Evolutionary conservation across 768 basidiomycete genomes (phyloP).

Genomic region (Auricularia sp.): DNA sequence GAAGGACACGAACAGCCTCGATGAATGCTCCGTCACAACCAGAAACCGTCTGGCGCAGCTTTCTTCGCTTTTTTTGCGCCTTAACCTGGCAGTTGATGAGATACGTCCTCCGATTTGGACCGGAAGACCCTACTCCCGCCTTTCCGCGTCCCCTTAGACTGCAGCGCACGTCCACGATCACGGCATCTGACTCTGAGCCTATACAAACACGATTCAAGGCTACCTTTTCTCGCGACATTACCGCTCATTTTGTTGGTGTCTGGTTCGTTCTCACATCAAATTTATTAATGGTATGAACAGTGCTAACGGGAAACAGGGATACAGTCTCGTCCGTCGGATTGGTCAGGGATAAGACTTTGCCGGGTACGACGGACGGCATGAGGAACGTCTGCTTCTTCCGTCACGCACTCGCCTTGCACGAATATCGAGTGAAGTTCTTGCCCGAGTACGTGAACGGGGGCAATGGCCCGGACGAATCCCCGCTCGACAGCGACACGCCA

Average conservation of each 20-base stretch:
- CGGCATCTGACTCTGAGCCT: too few relatives aligned
- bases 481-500: background rate
- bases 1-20: too few relatives aligned
- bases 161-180: too few relatives aligned
- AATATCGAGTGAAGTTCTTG: background rate
- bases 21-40: too few relatives aligned
- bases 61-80: too few relatives aligned
- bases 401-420: background rate
- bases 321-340: background rate
- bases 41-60: too few relatives aligned
- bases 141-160: too few relatives aligned
- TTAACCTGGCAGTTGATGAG: too few relatives aligned
- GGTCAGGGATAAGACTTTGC: background rate
- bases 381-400: background rate
- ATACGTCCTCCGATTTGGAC: too few relatives aligned
- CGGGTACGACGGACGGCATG: background rate
- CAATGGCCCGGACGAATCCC: background rate
- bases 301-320: background rate
- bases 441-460: background rate
- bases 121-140: too few relatives aligned
- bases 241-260: constrained; percentile 34
- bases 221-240: constrained; percentile 25
- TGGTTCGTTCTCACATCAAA: constrained; percentile 21
- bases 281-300: background rate
- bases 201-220: constrained; percentile 18